Conservation (phyloP, 2,329 filamentous ascomycete species). For the Trichophyton benhamiae region DNA sequence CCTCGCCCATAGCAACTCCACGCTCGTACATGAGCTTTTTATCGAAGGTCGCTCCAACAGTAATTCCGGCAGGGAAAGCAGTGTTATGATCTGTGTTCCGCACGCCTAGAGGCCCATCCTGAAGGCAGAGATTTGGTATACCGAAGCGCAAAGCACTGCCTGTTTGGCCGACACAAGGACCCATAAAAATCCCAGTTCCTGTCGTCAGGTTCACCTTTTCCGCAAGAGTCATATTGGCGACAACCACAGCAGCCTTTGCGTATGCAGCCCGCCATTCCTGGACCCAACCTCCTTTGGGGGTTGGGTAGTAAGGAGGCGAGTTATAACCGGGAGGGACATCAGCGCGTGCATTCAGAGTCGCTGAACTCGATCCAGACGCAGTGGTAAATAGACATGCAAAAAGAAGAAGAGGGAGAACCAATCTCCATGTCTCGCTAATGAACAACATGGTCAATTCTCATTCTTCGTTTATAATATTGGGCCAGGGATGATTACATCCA, state of each 20-base stretch:
- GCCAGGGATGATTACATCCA: background rate
- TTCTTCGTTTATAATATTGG: background rate
- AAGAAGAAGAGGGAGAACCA: background rate
- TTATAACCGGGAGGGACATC: background rate
- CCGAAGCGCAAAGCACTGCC: slow-evolving; percentile 58
- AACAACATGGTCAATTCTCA: background rate
- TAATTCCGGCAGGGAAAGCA: slow-evolving; percentile 69
- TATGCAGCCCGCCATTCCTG: slow-evolving; percentile 59
- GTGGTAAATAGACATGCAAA: background rate
- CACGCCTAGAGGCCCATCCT: slow-evolving; percentile 60
- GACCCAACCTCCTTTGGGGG: slow-evolving; percentile 60
- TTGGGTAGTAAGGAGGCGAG: slow-evolving; percentile 55
- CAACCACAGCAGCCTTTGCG: slow-evolving; percentile 53
- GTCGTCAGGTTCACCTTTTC: slow-evolving; percentile 70
- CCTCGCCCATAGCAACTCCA: slow-evolving; percentile 55
- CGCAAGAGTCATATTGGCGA: slow-evolving; percentile 63
- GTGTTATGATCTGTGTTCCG: slow-evolving; percentile 63
- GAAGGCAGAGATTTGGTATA: slow-evolving; percentile 58
- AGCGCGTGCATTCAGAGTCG: background rate
- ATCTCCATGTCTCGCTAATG: background rate
- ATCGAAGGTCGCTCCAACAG: slow-evolving; percentile 60
- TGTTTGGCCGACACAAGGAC: slow-evolving; percentile 62
- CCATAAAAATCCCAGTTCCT: slow-evolving; percentile 61
- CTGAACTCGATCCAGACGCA: background rate
- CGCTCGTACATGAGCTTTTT: slow-evolving; percentile 58